Base-by-base conservation (phyloP, 345 rosid genomes). In the Fremontodendron californicum region DNA sequence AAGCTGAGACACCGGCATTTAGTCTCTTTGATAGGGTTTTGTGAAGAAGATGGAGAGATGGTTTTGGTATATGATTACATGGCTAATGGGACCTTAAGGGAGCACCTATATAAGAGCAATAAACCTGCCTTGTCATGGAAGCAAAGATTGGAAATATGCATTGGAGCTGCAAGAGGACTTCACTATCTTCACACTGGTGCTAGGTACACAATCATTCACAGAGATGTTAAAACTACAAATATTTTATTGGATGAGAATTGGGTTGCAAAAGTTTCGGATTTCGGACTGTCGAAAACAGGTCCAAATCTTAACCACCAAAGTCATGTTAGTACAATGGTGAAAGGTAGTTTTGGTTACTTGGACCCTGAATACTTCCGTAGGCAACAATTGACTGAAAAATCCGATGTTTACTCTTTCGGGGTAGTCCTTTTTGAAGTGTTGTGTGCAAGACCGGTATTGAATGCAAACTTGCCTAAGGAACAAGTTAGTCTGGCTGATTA, bases 171-270 rank as follows among this genome's bases (percentile, higher is more conserved):
- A 0, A 82, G 89, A 58, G 95, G 93, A 55, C 88, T 91, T 43
- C 95, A 91, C 68, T 91, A 91, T 81, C 86, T 91, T 62, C 95
- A 89, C 84, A 89, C 95, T 0, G 93, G 91, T 0, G 90, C 95
- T 9, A 83, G 77, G 79, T 79, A 85, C 80, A 86, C 87, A 57
- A 87, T 89, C 80, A 91, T 91, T 72, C 92, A 91, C 74, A 78
- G 93, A 55, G 95, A 88, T 81, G 91, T 91, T 48, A 91, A 91
- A 77, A 89, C 91, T n/a, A 89, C 95, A 33, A 91, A 91, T 81
- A 89, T 89, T 75, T 78, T 88, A 31, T 61, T 89, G 48, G 93
- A 91, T 65, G 89, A 89, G 73, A 88, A 87, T 15, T 89, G 90
- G 91, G 88, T 83, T 13, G 93, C 93, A 21, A 88, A 91, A 71